Conservation (phyloP, 1,139 yeast genomes). For the Yamadazyma aaseri region DNA sequence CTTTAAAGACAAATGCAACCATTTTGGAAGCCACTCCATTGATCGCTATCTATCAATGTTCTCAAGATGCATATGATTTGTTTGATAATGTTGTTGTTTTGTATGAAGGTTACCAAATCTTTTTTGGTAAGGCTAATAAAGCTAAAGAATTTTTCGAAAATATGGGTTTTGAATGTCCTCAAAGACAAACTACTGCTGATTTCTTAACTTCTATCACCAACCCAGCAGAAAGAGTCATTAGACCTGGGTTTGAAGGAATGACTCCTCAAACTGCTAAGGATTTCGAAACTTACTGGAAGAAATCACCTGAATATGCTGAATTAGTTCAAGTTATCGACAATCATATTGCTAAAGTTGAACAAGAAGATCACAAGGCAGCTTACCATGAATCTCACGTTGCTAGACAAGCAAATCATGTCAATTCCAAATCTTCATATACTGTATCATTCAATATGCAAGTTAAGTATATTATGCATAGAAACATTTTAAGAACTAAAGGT, state of each 20-base stretch:
- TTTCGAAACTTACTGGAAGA: slow-evolving; percentile 63
- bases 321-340: slow-evolving; percentile 33
- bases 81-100: slow-evolving; percentile 74
- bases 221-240: slow-evolving; percentile 62
- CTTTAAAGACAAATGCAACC: slow-evolving; percentile 63
- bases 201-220: slow-evolving; percentile 76
- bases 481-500: slow-evolving; percentile 60
- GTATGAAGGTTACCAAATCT: slow-evolving; percentile 78
- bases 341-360: slow-evolving; percentile 21
- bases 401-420: slow-evolving; percentile 53
- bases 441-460: slow-evolving; percentile 68
- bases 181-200: slow-evolving; percentile 82
- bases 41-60: slow-evolving; percentile 81
- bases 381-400: slow-evolving; percentile 56
- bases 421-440: slow-evolving; percentile 60
- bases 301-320: slow-evolving; percentile 50
- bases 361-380: slow-evolving; percentile 15
- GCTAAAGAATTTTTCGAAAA: slow-evolving; percentile 45
- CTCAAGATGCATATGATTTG: slow-evolving; percentile 67
- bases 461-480: slow-evolving; percentile 58
- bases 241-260: slow-evolving; percentile 44
- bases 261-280: slow-evolving; percentile 68
- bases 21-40: slow-evolving; percentile 59
- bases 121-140: slow-evolving; percentile 56
- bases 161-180: slow-evolving; percentile 60